Percentiles rank a stretch among this genome's conserved stretches.
These are phyloP conservation scores for Penicillium salamii DNA, from an alignment of 495 filamentous ascomycete genomes.

Conservation along the genomic window DNA sequence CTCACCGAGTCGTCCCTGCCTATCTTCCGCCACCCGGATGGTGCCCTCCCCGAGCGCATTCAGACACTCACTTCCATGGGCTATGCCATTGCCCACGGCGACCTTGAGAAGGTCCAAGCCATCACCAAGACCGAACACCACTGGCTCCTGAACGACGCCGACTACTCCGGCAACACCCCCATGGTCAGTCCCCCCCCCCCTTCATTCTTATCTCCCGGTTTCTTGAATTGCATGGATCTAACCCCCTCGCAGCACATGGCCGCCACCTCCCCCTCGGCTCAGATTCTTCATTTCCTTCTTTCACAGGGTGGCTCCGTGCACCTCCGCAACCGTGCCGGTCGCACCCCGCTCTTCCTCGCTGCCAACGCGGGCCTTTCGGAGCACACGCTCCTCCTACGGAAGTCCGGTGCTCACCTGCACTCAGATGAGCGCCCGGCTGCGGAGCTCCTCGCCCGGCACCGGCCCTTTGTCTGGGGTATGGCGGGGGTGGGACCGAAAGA, in stretches of 20 bases:
- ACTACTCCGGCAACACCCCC: slow-evolving; percentile 91
- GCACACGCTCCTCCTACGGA: slow-evolving; percentile 62
- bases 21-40: slow-evolving; percentile 70
- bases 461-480: slow-evolving; percentile 44
- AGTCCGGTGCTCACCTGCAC: slow-evolving; percentile 71
- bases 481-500: slow-evolving; percentile 42
- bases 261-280: slow-evolving; percentile 53
- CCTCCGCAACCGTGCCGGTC: slow-evolving; percentile 72
- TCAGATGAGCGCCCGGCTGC: slow-evolving; percentile 55
- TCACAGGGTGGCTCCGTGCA: slow-evolving; percentile 82
- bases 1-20: slow-evolving; percentile 69
- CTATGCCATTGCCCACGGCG: slow-evolving; percentile 76
- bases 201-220: background rate
- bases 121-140: slow-evolving; percentile 64
- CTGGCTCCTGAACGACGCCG: slow-evolving; percentile 70
- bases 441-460: slow-evolving; percentile 42
- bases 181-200: slow-evolving; percentile 46
- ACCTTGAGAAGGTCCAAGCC: slow-evolving; percentile 58
- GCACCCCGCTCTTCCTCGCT: slow-evolving; percentile 80
- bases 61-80: slow-evolving; percentile 67
- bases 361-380: slow-evolving; percentile 59
- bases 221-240: background rate
- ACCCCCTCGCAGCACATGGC: slow-evolving; percentile 55
- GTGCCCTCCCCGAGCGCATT: slow-evolving; percentile 42
- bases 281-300: slow-evolving; percentile 71